Conservation (phyloP, 2,329 filamentous ascomycete species). For the Ceratocystis variospora region DNA sequence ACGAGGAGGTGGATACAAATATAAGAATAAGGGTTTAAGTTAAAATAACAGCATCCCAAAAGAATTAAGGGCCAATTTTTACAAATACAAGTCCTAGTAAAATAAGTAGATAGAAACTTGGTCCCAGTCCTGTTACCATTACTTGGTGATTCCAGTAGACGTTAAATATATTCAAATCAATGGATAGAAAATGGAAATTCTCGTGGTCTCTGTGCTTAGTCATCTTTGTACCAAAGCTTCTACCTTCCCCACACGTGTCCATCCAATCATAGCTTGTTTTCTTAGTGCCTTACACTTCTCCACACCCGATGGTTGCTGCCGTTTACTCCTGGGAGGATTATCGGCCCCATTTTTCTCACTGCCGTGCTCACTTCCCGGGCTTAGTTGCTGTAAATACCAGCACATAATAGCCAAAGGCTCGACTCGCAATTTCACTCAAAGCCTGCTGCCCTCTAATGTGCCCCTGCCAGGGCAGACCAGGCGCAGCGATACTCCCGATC, state of each 20-base stretch:
- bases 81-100: too few relatives aligned
- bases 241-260: background rate
- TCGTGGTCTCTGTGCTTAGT: background rate
- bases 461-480: background rate
- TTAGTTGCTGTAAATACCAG: background rate
- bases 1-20: too few relatives aligned
- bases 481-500: background rate
- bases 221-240: background rate
- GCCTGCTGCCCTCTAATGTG: background rate
- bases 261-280: background rate
- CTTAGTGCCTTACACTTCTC: background rate
- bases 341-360: conserved; percentile 20
- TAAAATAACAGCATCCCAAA: too few relatives aligned
- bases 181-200: too few relatives aligned
- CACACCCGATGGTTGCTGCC: background rate
- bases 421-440: background rate
- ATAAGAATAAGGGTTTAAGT: too few relatives aligned
- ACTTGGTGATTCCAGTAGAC: too few relatives aligned
- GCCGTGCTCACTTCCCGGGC: conserved; percentile 21
- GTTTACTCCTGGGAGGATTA: background rate
- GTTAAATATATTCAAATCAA: too few relatives aligned
- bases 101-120: too few relatives aligned
- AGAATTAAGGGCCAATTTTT: too few relatives aligned
- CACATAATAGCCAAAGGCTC: background rate
- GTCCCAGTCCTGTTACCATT: too few relatives aligned